phyloP scores from a whole-genome alignment of 345 rosid genomes.

The Hirschfeldia incana region DNA sequence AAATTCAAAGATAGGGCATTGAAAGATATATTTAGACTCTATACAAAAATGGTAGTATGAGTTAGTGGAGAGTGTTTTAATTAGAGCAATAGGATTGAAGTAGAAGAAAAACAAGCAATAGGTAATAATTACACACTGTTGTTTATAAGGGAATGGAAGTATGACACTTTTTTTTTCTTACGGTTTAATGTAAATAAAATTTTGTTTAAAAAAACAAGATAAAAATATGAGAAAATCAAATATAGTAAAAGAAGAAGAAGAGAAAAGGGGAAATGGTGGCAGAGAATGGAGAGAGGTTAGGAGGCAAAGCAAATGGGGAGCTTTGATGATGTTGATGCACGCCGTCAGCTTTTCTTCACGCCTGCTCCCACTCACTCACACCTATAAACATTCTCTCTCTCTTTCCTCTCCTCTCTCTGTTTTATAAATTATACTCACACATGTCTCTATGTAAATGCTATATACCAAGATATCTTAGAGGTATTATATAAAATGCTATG shows the following conservation, averaged over 20 bases:
- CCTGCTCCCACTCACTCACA: slow-evolving; percentile 51
- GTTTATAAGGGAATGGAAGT: slow-evolving; percentile 35
- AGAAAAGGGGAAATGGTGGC: slow-evolving; percentile 44
- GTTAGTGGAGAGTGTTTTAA: slow-evolving; percentile 23
- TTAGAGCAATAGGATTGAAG: slow-evolving; percentile 2
- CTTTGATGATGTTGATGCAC: slow-evolving; percentile 83
- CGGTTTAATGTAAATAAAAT: slow-evolving; percentile 7
- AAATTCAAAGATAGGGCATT: slow-evolving; percentile 24
- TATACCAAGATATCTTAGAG: not conserved
- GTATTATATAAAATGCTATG: not conserved
- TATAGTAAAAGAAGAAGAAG: slow-evolving; percentile 28
- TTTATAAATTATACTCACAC: slow-evolving; percentile 12
- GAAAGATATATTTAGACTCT: slow-evolving; percentile 19
- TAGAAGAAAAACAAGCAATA: slow-evolving; percentile 32
- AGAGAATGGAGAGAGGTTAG: slow-evolving; percentile 70
- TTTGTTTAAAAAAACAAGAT: not conserved
- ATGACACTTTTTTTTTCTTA: slow-evolving; percentile 29
- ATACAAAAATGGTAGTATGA: slow-evolving; percentile 29
- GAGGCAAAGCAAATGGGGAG: slow-evolving; percentile 70
- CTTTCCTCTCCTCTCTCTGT: not conserved
- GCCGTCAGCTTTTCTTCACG: slow-evolving; percentile 90
- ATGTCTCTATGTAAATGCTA: slow-evolving; percentile 22
- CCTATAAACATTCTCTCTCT: slow-evolving; percentile 39
- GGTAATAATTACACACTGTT: slow-evolving; percentile 36
- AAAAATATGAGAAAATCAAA: slow-evolving; percentile 13